Evolutionary conservation across 106 monocot species (phyloP), one percentile per base, ranked within the genome.

Genomic region (Dioscorea zingiberensis): DNA sequence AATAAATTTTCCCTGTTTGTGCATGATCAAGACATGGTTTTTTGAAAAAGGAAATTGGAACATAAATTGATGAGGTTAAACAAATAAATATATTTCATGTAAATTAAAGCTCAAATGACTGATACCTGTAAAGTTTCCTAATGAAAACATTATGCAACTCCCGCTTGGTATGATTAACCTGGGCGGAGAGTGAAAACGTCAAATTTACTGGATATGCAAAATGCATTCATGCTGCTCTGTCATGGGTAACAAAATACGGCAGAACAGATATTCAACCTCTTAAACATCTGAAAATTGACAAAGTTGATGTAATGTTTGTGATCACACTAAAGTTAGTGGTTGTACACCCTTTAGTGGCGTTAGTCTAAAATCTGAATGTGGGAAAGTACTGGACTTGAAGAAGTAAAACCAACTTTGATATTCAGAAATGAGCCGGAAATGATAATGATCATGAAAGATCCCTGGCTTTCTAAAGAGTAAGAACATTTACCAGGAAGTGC

Each of bases 401-500:
- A n/a, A n/a, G n/a, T n/a, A n/a, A n/a, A n/a, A n/a, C 10, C 10
- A 38, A 38, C 38, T 38, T 38, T 38, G 0, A 38, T 38, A 1
- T 38, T 10, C 38, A 38, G 3, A 8, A 38, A 38, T 30, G 38
- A 10, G 38, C 38, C 38, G 10, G 3, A 38, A 38, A 38, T 38
- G 10, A 38, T n/a, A n/a, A n/a, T 38, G 10, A 38, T 38, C 38
- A 38, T 38, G 38, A 38, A n/a, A 38, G 3, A 38, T 38, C 30
- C 30, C 0, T 8, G 6, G 38, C 10, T 38, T 38, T 10, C 38
- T 19, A 62, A n/a, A 21, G 61, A 47, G 22, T 51, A 15, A 51
- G 14, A 4, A 13, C 3, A 51, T 19, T 75, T 82, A 98, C 98
- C 89, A 98, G 78, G 66, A 98, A 98, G 21, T 98, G 98, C 98